Evolutionary conservation across 2,329 filamentous ascomycete species (phyloP).

Genomic region (Elsinoe perseae): DNA sequence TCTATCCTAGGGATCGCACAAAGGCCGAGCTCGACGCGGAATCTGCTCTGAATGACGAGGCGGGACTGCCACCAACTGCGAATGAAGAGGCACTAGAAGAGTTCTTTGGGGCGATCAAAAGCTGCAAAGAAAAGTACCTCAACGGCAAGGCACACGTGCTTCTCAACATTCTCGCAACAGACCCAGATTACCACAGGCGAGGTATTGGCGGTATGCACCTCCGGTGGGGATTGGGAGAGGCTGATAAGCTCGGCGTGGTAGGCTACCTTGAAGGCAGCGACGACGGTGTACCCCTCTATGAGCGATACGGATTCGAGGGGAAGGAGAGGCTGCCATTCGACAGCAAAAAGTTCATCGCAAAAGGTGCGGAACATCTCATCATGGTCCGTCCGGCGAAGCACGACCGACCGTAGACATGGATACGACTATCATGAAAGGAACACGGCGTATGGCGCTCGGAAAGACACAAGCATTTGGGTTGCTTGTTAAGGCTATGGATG

Average conservation of each 20-base stretch:
- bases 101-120: slow-evolving; percentile 20
- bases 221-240: slow-evolving; percentile 34
- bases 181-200: slow-evolving; percentile 35
- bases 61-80: slow-evolving; percentile 20
- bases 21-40: slow-evolving; percentile 25
- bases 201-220: slow-evolving; percentile 38
- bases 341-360: slow-evolving; percentile 24
- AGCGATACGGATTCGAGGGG: slow-evolving; percentile 26
- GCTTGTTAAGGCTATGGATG: not conserved
- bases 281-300: slow-evolving; percentile 30
- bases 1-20: slow-evolving; percentile 24
- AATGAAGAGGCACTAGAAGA: slow-evolving; percentile 21
- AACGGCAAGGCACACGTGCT: slow-evolving; percentile 22
- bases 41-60: slow-evolving; percentile 14
- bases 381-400: slow-evolving; percentile 23
- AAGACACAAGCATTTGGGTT: no score
- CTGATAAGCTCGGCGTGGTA: slow-evolving; percentile 34
- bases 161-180: slow-evolving; percentile 30
- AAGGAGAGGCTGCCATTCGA: slow-evolving; percentile 28
- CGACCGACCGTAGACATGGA: not conserved
- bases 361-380: slow-evolving; percentile 27
- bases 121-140: slow-evolving; percentile 22
- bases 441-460: not conserved
- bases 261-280: slow-evolving; percentile 38
- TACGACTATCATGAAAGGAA: not conserved